Percentiles rank a stretch among this genome's conserved stretches.
phyloP scores from a whole-genome alignment of 2,329 filamentous ascomycete species.

The Akanthomyces dipterigenus region DNA sequence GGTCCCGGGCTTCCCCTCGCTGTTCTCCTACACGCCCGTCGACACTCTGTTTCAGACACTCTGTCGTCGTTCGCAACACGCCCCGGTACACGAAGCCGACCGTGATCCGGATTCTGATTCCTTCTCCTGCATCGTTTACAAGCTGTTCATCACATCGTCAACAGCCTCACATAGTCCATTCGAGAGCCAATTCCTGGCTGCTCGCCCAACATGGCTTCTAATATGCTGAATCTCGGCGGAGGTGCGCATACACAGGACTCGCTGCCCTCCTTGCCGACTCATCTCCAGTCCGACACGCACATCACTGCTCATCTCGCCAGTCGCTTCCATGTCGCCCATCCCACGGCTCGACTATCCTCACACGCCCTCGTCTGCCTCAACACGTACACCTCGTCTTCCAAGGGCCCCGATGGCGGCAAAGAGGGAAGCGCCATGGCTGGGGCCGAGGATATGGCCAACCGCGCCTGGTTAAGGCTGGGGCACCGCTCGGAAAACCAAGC shows the following conservation, averaged over 20 bases:
- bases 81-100: constrained; percentile 1
- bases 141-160: not conserved
- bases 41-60: constrained; percentile 6
- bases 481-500: constrained; percentile 90
- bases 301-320: constrained; percentile 76
- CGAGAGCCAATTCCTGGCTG: constrained; percentile 24
- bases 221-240: constrained; percentile 45
- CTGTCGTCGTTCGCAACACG: constrained; percentile 3
- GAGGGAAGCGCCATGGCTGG: constrained; percentile 89
- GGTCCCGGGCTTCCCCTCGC: not conserved
- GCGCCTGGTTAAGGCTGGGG: constrained; percentile 79
- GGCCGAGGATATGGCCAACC: constrained; percentile 83
- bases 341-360: constrained; percentile 82
- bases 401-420: constrained; percentile 83
- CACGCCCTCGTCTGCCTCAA: constrained; percentile 90
- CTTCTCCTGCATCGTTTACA: not conserved
- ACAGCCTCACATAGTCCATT: not conserved
- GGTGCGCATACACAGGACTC: constrained; percentile 76
- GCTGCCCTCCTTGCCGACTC: constrained; percentile 78
- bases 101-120: not conserved
- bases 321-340: constrained; percentile 86
- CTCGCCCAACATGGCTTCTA: constrained; percentile 52
- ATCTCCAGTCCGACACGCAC: constrained; percentile 71
- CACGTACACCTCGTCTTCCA: constrained; percentile 84
- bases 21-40: not conserved